Conservation (phyloP, 2,329 filamentous ascomycete species). For the Apiospora malaysiana region DNA sequence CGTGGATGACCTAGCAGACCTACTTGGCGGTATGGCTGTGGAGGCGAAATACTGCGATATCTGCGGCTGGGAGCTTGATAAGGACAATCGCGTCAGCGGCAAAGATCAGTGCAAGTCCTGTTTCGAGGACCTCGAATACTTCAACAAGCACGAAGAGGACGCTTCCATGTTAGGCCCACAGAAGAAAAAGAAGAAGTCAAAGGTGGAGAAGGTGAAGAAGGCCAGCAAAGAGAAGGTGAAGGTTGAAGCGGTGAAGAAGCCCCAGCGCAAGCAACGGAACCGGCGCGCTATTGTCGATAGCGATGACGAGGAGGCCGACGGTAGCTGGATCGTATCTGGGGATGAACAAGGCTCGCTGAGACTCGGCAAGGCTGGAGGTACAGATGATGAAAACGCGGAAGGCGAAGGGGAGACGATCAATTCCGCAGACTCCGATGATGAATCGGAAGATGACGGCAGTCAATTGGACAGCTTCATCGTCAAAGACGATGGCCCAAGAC, state of each 20-base stretch:
- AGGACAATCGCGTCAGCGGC: constrained; percentile 48
- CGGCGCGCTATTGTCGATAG: constrained; percentile 63
- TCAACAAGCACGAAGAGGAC: constrained; percentile 55
- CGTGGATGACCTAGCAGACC: constrained; percentile 81
- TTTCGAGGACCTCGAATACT: constrained; percentile 72
- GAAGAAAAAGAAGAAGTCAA: constrained; percentile 43
- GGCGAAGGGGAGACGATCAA: constrained; percentile 82
- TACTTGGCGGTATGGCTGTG: constrained; percentile 85
- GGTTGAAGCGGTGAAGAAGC: constrained; percentile 34
- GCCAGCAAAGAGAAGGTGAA: constrained; percentile 42
- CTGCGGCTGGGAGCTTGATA: constrained; percentile 73
- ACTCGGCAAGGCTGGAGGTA: constrained; percentile 81
- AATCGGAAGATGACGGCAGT: constrained; percentile 50
- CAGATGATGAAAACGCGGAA: constrained; percentile 87
- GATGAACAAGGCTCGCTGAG: constrained; percentile 63
- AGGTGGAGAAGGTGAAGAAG: constrained; percentile 39
- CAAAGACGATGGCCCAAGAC: constrained; percentile 50
- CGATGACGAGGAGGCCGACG: constrained; percentile 69
- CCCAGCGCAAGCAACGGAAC: constrained; percentile 49
- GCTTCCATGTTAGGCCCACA: constrained; percentile 45
- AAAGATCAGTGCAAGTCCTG: constrained; percentile 74
- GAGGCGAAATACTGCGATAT: constrained; percentile 81
- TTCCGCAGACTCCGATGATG: constrained; percentile 64
- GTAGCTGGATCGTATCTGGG: constrained; percentile 80
- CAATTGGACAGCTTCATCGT: constrained; percentile 62